phyloP scores from a whole-genome alignment of 305 asterid species.

The Fraxinus greggii region DNA sequence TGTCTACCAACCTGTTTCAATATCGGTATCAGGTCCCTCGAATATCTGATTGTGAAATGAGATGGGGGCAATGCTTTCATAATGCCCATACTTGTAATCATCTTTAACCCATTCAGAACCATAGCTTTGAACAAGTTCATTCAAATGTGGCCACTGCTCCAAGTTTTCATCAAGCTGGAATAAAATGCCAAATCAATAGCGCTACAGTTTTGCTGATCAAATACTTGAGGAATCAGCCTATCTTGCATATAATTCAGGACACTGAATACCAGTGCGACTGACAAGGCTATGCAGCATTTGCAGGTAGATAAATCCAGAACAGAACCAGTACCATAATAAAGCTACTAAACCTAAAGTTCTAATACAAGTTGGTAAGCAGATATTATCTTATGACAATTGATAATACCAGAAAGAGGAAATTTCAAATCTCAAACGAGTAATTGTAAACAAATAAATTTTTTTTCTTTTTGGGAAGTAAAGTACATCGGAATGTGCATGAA shows the following conservation, averaged over 20 bases:
- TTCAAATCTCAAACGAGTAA: conserved; percentile 4
- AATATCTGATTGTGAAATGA: conserved; percentile 77
- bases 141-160: conserved; percentile 99
- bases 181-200: conserved; percentile 16
- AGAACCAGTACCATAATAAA: conserved; percentile 18
- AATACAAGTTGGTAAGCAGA: conserved; percentile 17
- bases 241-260: conserved; percentile 5
- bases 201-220: not conserved
- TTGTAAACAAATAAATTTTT: conserved; percentile 10
- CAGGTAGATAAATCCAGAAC: conserved; percentile 7
- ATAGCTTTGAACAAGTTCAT: conserved; percentile 93
- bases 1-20: conserved; percentile 71
- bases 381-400: not conserved
- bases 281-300: conserved; percentile 25
- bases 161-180: conserved; percentile 79
- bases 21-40: conserved; percentile 96
- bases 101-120: conserved; percentile 92
- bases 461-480: not conserved
- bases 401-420: conserved; percentile 1
- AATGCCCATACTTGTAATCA: conserved; percentile 89
- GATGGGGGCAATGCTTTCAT: conserved; percentile 69
- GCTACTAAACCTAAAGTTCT: not conserved
- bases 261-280: not conserved
- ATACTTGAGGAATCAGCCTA: conserved; percentile 15
- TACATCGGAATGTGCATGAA: not conserved